Percentiles rank a stretch among this genome's conserved stretches.
Evolutionary conservation across 2,329 filamentous ascomycete genomes (phyloP).

Genomic region (Beauveria varroae): DNA sequence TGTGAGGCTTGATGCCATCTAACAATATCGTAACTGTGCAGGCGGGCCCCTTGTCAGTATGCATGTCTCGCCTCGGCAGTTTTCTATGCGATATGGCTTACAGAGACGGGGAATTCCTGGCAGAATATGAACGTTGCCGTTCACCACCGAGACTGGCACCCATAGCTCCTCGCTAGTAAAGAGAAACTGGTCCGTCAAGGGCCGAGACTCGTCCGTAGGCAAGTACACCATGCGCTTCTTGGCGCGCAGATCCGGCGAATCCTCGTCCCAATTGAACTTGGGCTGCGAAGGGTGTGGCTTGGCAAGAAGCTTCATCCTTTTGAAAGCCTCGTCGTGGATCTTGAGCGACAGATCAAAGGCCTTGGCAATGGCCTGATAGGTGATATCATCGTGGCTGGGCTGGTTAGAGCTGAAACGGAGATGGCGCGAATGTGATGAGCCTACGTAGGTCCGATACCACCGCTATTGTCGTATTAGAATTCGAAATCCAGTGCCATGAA

Average conservation of each 20-base stretch:
- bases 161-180: slow-evolving; percentile 78
- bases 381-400: slow-evolving; percentile 88
- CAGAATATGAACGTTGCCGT: slow-evolving; percentile 87
- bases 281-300: slow-evolving; percentile 65
- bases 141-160: slow-evolving; percentile 85
- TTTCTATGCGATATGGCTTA: slow-evolving; percentile 24
- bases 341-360: slow-evolving; percentile 73
- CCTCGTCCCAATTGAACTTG: slow-evolving; percentile 72
- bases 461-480: slow-evolving; percentile 37
- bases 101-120: slow-evolving; percentile 83
- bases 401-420: slow-evolving; percentile 2
- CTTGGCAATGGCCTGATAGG: slow-evolving; percentile 87
- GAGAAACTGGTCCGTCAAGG: slow-evolving; percentile 63
- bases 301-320: slow-evolving; percentile 76
- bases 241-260: slow-evolving; percentile 69
- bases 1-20: slow-evolving; percentile 62
- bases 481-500: neutral
- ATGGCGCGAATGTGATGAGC: slow-evolving; percentile 21
- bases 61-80: neutral
- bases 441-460: slow-evolving; percentile 92
- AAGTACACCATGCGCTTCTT: slow-evolving; percentile 87
- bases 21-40: slow-evolving; percentile 62
- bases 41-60: neutral
- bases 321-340: slow-evolving; percentile 68
- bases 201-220: slow-evolving; percentile 62